Evolutionary conservation across 345 rosid species (phyloP).

Genomic region (Eutrema japonicum): DNA sequence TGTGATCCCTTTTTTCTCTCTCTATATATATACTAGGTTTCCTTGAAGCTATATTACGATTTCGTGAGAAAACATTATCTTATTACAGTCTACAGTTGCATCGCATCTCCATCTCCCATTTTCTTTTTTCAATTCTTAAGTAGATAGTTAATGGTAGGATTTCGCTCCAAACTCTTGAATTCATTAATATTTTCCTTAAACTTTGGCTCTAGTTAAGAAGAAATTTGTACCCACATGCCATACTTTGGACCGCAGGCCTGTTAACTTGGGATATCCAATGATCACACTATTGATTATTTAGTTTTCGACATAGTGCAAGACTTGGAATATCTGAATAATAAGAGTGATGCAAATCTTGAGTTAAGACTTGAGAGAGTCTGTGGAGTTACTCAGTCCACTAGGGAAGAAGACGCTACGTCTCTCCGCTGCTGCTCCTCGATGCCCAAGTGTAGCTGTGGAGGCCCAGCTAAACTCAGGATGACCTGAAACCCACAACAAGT

Average conservation of each 20-base stretch:
- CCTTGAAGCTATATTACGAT: constrained; percentile 16
- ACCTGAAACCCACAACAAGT: constrained; percentile 58
- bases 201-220: neutral
- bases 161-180: constrained; percentile 9
- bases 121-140: neutral
- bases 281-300: constrained; percentile 2
- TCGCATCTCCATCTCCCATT: neutral
- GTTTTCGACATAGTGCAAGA: neutral
- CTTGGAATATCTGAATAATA: constrained; percentile 17
- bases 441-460: constrained; percentile 52
- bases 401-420: constrained; percentile 49
- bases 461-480: constrained; percentile 77
- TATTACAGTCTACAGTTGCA: neutral
- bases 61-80: constrained; percentile 11
- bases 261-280: constrained; percentile 20
- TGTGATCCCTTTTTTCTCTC: constrained; percentile 14
- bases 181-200: neutral
- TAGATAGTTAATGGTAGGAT: neutral
- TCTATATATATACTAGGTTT: neutral
- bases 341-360: constrained; percentile 19
- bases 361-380: constrained; percentile 15
- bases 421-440: constrained; percentile 33
- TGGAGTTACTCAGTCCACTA: constrained; percentile 46
- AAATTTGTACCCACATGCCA: constrained; percentile 22
- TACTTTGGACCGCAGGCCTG: constrained; percentile 31